These are phyloP conservation scores for Fusarium sp. DNA, from an alignment of 2,329 filamentous ascomycete species.

Conservation along the genomic window DNA sequence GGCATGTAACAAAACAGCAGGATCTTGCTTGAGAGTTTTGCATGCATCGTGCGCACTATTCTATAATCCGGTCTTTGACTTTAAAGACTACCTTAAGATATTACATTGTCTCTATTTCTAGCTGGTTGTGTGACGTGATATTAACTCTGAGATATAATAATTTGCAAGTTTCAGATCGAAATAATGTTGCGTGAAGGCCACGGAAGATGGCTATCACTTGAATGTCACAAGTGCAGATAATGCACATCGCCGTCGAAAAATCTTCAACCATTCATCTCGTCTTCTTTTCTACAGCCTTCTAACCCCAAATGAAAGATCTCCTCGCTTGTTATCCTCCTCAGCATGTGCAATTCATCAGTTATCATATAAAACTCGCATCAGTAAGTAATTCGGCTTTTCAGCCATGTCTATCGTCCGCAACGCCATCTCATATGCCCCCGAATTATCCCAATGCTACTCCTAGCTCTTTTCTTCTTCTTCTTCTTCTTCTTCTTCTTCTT, in stretches of 20 bases:
- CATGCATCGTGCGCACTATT: constrained; percentile 9
- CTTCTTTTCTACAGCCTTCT: constrained; percentile 5
- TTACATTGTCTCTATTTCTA: not conserved
- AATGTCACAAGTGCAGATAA: too few species aligned
- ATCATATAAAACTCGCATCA: constrained; percentile 33
- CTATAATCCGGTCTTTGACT: constrained; percentile 29
- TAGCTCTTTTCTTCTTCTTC: constrained; percentile 16
- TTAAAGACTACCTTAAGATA: constrained; percentile 4
- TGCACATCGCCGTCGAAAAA: not conserved
- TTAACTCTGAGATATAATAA: not conserved
- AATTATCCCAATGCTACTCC: constrained; percentile 39
- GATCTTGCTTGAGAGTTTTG: constrained; percentile 9
- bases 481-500: constrained; percentile 11
- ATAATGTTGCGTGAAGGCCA: not conserved
- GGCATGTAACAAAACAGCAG: constrained; percentile 9
- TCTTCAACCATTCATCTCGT: constrained; percentile 4
- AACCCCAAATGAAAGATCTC: not conserved
- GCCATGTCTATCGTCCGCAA: constrained; percentile 48
- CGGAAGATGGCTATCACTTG: not conserved
- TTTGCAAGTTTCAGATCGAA: not conserved
- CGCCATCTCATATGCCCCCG: constrained; percentile 46
- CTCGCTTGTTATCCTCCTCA: constrained; percentile 1
- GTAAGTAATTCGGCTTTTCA: constrained; percentile 20
- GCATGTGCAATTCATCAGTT: constrained; percentile 27
- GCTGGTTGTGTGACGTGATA: not conserved